These are phyloP conservation scores for Neurospora intermedia DNA, from an alignment of 495 filamentous ascomycete species.

Conservation along the genomic window DNA sequence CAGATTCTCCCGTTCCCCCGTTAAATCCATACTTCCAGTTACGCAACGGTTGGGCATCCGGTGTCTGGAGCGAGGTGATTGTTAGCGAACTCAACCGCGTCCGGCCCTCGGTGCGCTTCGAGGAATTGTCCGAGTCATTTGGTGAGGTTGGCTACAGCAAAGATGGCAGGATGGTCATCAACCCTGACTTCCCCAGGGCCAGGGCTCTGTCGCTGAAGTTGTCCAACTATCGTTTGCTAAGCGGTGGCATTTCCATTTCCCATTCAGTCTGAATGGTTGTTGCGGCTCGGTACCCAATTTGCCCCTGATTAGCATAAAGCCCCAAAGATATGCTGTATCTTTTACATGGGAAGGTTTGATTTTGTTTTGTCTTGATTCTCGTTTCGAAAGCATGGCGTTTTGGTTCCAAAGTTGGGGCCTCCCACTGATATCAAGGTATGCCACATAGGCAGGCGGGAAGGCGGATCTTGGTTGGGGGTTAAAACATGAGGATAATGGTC, in stretches of 20 bases:
- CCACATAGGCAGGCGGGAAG: not conserved
- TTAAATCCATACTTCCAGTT: slow-evolving; percentile 60
- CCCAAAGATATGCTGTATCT: not conserved
- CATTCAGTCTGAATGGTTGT: not conserved
- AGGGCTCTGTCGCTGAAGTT: slow-evolving; percentile 35
- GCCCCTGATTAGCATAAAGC: not conserved
- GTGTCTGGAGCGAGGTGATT: slow-evolving; percentile 60
- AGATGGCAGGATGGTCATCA: slow-evolving; percentile 39
- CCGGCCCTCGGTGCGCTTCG: slow-evolving; percentile 44
- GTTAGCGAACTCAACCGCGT: slow-evolving; percentile 41
- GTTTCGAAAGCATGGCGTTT: not conserved
- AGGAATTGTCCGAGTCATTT: slow-evolving; percentile 48
- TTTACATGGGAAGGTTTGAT: not conserved
- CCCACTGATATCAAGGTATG: not conserved
- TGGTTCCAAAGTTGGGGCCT: not conserved
- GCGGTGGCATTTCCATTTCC: slow-evolving; percentile 25
- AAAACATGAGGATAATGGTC: not conserved
- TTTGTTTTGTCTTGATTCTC: not conserved
- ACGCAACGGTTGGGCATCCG: slow-evolving; percentile 44
- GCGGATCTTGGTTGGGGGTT: not conserved
- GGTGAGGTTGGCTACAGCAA: slow-evolving; percentile 39
- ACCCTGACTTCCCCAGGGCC: slow-evolving; percentile 35
- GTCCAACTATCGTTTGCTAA: slow-evolving; percentile 36
- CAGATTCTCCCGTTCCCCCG: slow-evolving; percentile 44
- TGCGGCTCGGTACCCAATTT: not conserved